Evolutionary conservation across 306 rosid genomes (phyloP).

Genomic region (Rosa rugosa): DNA sequence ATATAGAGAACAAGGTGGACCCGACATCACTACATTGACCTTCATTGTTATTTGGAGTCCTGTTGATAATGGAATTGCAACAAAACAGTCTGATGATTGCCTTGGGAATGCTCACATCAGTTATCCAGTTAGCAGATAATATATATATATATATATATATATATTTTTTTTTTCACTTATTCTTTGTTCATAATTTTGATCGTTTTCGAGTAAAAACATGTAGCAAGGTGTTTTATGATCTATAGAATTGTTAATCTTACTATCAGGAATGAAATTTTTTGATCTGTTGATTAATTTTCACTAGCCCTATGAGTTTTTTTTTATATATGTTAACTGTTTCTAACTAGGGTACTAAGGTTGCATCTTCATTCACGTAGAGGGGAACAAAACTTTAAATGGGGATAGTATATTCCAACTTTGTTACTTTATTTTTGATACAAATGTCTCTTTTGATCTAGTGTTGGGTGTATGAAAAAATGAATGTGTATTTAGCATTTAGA

Average conservation of each 20-base stretch:
- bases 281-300: not conserved
- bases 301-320: not conserved
- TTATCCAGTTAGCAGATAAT: not conserved
- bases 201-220: not conserved
- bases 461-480: too few species aligned
- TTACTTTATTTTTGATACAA: too few species aligned
- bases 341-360: too few species aligned
- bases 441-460: too few species aligned
- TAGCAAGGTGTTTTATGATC: conserved; percentile 13
- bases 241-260: not conserved
- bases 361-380: too few species aligned
- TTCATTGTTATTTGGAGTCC: not conserved
- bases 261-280: conserved; percentile 1
- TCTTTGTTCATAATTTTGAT: conserved; percentile 6
- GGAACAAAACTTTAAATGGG: too few species aligned
- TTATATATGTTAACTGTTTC: too few species aligned
- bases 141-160: too few species aligned
- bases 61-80: not conserved
- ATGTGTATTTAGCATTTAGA: too few species aligned
- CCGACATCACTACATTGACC: not conserved
- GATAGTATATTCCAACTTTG: too few species aligned
- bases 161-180: conserved; percentile 1
- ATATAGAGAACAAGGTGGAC: not conserved
- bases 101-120: conserved; percentile 2
- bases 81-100: not conserved